phyloP scores from a whole-genome alignment of 306 rosid species.

The Rubus parviflorus region DNA sequence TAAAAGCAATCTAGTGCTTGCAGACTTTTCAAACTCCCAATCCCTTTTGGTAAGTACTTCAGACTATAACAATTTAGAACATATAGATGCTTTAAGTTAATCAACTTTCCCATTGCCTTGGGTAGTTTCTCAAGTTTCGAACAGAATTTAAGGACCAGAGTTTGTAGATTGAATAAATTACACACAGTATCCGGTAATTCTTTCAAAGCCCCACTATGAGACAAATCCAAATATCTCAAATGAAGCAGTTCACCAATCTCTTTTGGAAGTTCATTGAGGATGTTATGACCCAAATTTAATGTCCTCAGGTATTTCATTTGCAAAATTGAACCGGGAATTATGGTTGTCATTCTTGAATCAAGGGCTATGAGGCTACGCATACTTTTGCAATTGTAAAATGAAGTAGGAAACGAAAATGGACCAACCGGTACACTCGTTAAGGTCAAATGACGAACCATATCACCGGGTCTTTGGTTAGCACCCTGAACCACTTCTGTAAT shows the following conservation, averaged over 20 bases:
- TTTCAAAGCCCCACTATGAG: fast-evolving
- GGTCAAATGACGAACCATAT: not conserved
- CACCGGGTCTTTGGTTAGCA: not conserved
- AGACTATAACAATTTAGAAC: fast-evolving
- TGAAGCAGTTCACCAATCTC: not conserved
- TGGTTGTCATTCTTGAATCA: not conserved
- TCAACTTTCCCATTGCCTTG: not conserved
- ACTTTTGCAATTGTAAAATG: not conserved
- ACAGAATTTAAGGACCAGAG: not conserved
- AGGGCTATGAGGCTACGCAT: not conserved
- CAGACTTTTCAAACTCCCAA: not conserved
- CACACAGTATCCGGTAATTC: not conserved
- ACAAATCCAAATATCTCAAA: not conserved
- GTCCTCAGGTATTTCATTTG: not conserved
- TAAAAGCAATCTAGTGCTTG: not conserved
- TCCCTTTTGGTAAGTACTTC: not conserved
- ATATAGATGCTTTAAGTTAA: not conserved
- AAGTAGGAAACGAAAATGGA: not conserved
- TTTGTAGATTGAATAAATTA: not conserved
- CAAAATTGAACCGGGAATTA: too few species aligned
- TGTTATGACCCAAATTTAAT: not conserved
- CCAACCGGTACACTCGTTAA: not conserved
- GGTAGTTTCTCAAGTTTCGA: fast-evolving
- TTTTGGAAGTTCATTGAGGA: fast-evolving
- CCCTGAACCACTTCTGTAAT: not conserved